Evolutionary conservation across 2,329 filamentous ascomycete species (phyloP).

Genomic region (Claviceps lovelessii): DNA sequence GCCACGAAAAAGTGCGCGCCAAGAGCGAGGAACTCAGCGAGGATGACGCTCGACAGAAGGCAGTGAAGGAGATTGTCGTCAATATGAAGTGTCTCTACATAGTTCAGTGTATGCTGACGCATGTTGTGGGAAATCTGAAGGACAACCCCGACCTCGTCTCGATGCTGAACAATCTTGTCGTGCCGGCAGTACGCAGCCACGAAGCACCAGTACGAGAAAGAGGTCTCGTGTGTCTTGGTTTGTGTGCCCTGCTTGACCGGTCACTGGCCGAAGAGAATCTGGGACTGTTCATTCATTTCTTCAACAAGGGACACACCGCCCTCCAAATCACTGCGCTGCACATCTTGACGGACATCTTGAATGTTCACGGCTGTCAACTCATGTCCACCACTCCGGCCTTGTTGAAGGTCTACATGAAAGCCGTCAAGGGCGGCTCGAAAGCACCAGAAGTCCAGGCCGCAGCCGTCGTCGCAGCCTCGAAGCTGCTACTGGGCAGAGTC

Average conservation of each 20-base stretch:
- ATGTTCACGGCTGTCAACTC: conserved; percentile 72
- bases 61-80: conserved; percentile 80
- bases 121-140: conserved; percentile 76
- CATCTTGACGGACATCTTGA: conserved; percentile 84
- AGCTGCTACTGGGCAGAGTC: conserved; percentile 68
- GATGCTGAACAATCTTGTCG: conserved; percentile 96
- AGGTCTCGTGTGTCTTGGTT: conserved; percentile 73
- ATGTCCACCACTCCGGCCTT: conserved; percentile 53
- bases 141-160: conserved; percentile 82
- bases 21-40: conserved; percentile 36
- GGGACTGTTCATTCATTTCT: conserved; percentile 88
- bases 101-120: conserved; percentile 91
- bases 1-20: conserved; percentile 28
- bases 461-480: conserved; percentile 68
- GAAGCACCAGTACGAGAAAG: conserved; percentile 86
- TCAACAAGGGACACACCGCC: conserved; percentile 77
- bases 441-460: conserved; percentile 64
- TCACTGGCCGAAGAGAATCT: conserved; percentile 86
- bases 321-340: conserved; percentile 83
- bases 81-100: conserved; percentile 98
- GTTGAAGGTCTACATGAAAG: conserved; percentile 73
- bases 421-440: conserved; percentile 57
- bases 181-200: conserved; percentile 85
- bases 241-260: conserved; percentile 84
- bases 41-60: conserved; percentile 57